Conservation (phyloP, 257 asterid species). For the Pogostemon cablin region DNA sequence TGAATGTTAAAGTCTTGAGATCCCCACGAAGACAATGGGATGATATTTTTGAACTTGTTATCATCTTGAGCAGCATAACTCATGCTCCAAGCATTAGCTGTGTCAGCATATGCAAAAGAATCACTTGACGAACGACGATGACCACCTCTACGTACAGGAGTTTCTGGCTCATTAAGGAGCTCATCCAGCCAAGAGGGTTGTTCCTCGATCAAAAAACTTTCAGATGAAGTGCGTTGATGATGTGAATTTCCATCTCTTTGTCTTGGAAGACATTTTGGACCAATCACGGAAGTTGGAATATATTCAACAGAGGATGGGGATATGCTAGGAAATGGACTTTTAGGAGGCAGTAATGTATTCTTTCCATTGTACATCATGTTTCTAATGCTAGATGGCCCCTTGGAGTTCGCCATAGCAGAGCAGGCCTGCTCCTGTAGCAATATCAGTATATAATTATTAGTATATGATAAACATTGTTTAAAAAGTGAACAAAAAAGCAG, state of each 20-base stretch:
- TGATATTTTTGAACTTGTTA: constrained; percentile 47
- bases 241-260: constrained; percentile 63
- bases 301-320: constrained; percentile 69
- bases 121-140: constrained; percentile 98
- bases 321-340: constrained; percentile 79
- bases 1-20: constrained; percentile 62
- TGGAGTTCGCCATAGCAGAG: constrained; percentile 69
- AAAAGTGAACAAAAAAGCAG: constrained; percentile 3
- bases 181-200: constrained; percentile 95
- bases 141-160: constrained; percentile 81
- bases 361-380: constrained; percentile 70
- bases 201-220: constrained; percentile 73
- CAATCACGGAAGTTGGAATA: constrained; percentile 56
- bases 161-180: constrained; percentile 90
- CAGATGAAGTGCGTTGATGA: constrained; percentile 93
- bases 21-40: constrained; percentile 68
- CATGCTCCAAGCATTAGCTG: constrained; percentile 43
- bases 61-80: constrained; percentile 57
- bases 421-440: constrained; percentile 47
- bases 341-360: constrained; percentile 84
- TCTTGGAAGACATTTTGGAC: constrained; percentile 52
- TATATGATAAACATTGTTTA: constrained; percentile 15
- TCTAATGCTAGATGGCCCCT: constrained; percentile 75
- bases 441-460: constrained; percentile 6
- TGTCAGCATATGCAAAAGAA: constrained; percentile 76